A percentile compares a stretch with the other conserved stretches of the same genome.
These are phyloP conservation scores for Naganishia cerealis DNA, from an alignment of 1,284 basidiomycete genomes.

Conservation along the genomic window DNA sequence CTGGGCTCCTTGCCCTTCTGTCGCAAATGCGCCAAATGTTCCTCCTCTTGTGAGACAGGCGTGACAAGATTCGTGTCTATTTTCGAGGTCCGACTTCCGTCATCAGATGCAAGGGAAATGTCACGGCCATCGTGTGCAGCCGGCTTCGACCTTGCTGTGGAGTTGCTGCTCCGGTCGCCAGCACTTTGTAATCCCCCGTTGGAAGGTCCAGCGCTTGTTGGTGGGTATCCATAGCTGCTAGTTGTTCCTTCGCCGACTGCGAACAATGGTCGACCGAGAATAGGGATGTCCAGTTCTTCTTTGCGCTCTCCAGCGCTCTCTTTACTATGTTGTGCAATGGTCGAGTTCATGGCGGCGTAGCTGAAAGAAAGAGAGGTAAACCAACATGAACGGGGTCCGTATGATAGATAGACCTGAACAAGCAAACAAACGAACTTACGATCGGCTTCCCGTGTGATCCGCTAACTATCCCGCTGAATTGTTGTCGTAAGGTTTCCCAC, in stretches of 20 bases:
- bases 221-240: neutral
- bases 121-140: neutral
- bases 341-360: neutral
- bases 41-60: neutral
- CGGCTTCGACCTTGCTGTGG: neutral
- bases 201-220: neutral
- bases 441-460: neutral
- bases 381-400: neutral
- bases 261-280: conserved; percentile 1
- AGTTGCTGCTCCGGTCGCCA: neutral
- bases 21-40: neutral
- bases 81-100: conserved; percentile 4
- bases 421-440: neutral
- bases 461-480: neutral
- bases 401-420: neutral
- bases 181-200: neutral
- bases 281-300: neutral
- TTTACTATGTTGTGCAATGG: neutral
- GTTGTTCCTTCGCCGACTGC: neutral
- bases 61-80: conserved; percentile 6
- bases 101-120: neutral
- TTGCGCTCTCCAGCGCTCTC: neutral
- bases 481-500: neutral
- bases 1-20: neutral
- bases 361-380: neutral